Evolutionary conservation across 176 grass and related monocot genomes (phyloP).

Genomic region (Guadua angustifolia): DNA sequence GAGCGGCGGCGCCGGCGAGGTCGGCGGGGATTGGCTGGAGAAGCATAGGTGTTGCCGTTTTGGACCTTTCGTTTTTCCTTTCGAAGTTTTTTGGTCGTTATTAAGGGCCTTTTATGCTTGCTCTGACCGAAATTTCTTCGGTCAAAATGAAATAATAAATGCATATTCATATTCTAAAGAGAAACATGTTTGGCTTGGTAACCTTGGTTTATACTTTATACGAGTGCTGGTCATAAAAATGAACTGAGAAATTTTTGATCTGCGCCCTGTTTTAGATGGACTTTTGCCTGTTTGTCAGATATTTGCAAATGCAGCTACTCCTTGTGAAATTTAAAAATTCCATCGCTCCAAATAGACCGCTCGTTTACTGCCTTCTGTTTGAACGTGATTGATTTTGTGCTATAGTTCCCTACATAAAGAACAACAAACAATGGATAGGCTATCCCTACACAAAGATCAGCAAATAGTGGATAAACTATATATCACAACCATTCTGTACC

Average conservation of each 20-base stretch:
- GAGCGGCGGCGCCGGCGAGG: slow-evolving; percentile 44
- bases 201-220: neutral
- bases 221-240: neutral
- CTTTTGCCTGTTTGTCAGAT: neutral
- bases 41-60: slow-evolving; percentile 45
- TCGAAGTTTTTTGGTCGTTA: neutral
- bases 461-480: no score
- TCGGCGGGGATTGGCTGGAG: slow-evolving; percentile 40
- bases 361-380: no score
- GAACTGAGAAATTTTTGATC: neutral
- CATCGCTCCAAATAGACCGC: no score
- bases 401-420: no score
- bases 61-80: neutral
- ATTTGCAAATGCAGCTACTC: neutral
- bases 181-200: neutral
- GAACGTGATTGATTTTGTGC: no score
- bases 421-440: neutral
- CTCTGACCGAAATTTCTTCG: neutral
- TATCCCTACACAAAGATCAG: no score
- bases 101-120: neutral
- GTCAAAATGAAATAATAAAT: neutral
- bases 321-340: no score
- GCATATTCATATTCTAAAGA: neutral
- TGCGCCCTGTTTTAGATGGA: no score
- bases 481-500: no score